These are phyloP conservation scores for Glebionis coronaria DNA, from an alignment of 129 eudicot genomes.

Conservation along the genomic window DNA sequence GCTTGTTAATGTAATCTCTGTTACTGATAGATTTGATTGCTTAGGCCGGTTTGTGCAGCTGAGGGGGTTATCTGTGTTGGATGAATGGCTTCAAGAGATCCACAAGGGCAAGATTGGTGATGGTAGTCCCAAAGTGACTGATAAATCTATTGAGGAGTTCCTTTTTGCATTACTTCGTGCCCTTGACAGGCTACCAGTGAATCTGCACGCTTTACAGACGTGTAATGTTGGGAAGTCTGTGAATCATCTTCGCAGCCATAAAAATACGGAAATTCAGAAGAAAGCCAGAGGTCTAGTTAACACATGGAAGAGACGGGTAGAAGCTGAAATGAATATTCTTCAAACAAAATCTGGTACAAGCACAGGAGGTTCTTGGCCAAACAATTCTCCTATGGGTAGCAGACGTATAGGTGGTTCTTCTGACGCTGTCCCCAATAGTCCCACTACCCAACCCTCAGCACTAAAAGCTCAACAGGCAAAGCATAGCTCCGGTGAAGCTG, in stretches of 20 bases:
- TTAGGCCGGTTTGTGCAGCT: conserved; percentile 56
- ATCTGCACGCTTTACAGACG: conserved; percentile 79
- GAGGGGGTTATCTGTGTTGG: conserved; percentile 53
- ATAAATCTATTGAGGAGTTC: conserved; percentile 81
- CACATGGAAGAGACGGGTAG: conserved; percentile 96
- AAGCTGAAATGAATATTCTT: conserved; percentile 81
- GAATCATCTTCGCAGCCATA: conserved; percentile 74
- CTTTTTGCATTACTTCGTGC: conserved; percentile 88
- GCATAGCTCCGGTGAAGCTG: conserved; percentile 43
- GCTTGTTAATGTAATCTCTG: conserved; percentile 77
- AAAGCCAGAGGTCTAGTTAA: conserved; percentile 84
- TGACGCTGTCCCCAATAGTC: conserved; percentile 42
- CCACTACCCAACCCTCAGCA: conserved; percentile 49
- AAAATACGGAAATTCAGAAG: conserved; percentile 72
- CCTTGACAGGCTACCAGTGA: conserved; percentile 80
- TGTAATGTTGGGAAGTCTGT: conserved; percentile 93
- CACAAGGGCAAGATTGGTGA: conserved; percentile 84
- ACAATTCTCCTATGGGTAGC: conserved; percentile 40
- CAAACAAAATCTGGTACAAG: conserved; percentile 54
- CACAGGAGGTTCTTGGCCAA: conserved; percentile 51
- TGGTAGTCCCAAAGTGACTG: conserved; percentile 55
- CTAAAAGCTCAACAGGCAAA: conserved; percentile 40
- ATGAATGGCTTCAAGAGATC: conserved; percentile 91
- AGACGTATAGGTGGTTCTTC: conserved; percentile 36
- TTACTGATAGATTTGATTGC: conserved; percentile 59